Conservation (phyloP, 768 basidiomycete genomes). For the Wakefieldia striispora region DNA sequence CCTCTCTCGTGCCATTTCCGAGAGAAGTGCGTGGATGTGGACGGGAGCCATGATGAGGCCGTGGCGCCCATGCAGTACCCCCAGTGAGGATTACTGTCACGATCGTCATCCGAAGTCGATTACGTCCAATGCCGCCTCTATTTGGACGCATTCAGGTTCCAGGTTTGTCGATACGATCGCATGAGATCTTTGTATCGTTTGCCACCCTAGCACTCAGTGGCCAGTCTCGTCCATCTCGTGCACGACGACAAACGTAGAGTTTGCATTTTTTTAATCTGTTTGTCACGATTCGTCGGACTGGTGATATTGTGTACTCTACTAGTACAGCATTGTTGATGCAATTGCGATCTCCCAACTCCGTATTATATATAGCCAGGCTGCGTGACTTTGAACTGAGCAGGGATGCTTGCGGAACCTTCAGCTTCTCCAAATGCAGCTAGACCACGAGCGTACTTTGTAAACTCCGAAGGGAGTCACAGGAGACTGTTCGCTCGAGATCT, state of each 20-base stretch:
- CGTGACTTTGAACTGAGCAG: not conserved
- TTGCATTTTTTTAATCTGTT: too few relatives aligned
- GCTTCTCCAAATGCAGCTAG: not conserved
- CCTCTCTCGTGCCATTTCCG: constrained; percentile 20
- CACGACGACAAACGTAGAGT: too few relatives aligned
- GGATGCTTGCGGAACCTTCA: not conserved
- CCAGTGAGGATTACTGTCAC: constrained; percentile 5
- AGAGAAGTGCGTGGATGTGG: constrained; percentile 17
- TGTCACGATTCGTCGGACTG: too few relatives aligned
- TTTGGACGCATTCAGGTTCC: constrained; percentile 45
- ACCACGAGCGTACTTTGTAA: not conserved
- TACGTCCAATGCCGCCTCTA: constrained; percentile 26
- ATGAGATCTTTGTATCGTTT: too few relatives aligned
- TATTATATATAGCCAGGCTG: not conserved
- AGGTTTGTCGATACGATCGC: constrained; percentile 56
- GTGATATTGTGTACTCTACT: too few relatives aligned
- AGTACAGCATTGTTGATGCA: too few relatives aligned
- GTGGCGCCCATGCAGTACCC: not conserved
- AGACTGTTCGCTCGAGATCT: not conserved
- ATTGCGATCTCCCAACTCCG: too few relatives aligned
- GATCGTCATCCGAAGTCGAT: constrained; percentile 20
- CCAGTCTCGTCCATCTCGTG: too few relatives aligned
- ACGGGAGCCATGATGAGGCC: constrained; percentile 6
- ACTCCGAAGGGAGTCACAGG: not conserved
- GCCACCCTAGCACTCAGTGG: too few relatives aligned